Conservation (phyloP, 208 protist species). For the Acanthamoeba healyi region DNA sequence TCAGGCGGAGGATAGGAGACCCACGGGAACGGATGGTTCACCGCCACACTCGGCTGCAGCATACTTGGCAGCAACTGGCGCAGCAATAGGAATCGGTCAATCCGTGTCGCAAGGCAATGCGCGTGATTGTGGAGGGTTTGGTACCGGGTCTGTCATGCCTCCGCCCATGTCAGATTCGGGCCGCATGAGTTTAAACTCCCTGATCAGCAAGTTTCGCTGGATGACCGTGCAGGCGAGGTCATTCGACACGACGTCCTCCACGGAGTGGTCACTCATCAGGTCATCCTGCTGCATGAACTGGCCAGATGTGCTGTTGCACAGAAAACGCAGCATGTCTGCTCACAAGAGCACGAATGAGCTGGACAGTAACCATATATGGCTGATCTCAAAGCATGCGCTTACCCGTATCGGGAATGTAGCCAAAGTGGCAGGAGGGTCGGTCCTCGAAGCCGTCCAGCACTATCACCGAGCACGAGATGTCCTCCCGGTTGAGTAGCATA, state of each 20-base stretch:
- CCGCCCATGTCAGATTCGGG: background rate
- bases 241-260: background rate
- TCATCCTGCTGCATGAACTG: conserved; percentile 21
- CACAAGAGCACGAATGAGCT: background rate
- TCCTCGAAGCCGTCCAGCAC: conserved; percentile 46
- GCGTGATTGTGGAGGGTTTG: too few relatives aligned
- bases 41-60: conserved; percentile 27
- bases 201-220: conserved; percentile 28
- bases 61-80: conserved; percentile 31
- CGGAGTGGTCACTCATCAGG: background rate
- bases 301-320: conserved; percentile 51
- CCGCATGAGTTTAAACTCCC: conserved; percentile 34
- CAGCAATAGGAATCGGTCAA: background rate
- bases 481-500: conserved; percentile 71
- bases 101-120: background rate
- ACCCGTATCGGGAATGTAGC: conserved; percentile 72
- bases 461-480: conserved; percentile 64
- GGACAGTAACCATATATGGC: background rate
- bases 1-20: conserved; percentile 21
- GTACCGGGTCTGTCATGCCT: background rate
- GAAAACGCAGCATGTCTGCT: conserved; percentile 40
- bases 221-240: conserved; percentile 29
- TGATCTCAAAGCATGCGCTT: too few relatives aligned
- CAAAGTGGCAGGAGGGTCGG: conserved; percentile 43
- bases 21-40: conserved; percentile 67